Base-by-base conservation (phyloP, 1,284 basidiomycete species). In the Boletus mariae region DNA sequence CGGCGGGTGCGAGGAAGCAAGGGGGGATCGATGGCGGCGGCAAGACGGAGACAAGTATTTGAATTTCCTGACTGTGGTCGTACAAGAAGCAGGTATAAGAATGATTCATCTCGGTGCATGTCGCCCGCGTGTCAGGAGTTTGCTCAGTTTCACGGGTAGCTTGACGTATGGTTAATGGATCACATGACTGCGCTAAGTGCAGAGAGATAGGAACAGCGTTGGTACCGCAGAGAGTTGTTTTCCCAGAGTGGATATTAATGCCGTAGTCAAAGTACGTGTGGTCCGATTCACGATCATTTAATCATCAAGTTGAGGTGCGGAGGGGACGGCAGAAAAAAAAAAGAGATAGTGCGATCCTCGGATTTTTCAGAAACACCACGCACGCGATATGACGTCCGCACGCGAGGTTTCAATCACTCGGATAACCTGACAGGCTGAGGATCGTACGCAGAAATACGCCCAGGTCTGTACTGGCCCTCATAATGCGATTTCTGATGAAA, bases 1-100 rank as follows among this genome's bases (percentile, higher is more conserved):
- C 62, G 47, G 38, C 66, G 66, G 66, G 57, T 45, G 54, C 43
- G 60, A 53, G 55, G 62, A 65, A 65, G 65, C 47, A 4, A 34
- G 1, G 35, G 23, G 25, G 38, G 37, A 23, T 40, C 38, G 38
- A 40, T 40, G 26, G 51, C 53, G 57, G 57, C 49, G 57, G 37
- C 28, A 28, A 38, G 44, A 43, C 47, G 57, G 54, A 40, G 38
- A 54, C 41, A 41, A 35, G 6, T 40, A 20, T 17, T 34, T 28
- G 32, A 29, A 49, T 49, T 65, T 45, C 61, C 53, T 34, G 34
- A 35, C 6, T 12, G 31, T 32, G 31, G 31, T 32, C 31, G 31
- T 23, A 20, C 42, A 31, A 13, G 8, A n/a, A 12, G 15, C 4
- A 17, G n/a, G 35, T n/a, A 2, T 8, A n/a, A n/a, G 35, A 8